Evolutionary conservation across 2,329 filamentous ascomycete species (phyloP).

Genomic region (Penicillium sp.): DNA sequence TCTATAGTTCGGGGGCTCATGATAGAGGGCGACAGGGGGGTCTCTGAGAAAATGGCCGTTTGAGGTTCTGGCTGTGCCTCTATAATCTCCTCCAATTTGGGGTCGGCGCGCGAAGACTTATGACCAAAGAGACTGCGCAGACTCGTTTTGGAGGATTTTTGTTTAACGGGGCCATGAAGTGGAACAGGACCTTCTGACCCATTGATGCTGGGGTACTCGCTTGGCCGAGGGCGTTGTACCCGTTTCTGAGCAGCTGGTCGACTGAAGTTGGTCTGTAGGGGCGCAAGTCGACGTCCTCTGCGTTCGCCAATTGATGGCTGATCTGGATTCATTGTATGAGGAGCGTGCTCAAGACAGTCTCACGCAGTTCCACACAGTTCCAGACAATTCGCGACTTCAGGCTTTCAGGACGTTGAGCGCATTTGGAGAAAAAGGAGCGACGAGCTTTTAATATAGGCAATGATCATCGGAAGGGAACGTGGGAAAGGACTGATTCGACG

Average conservation of each 20-base stretch:
- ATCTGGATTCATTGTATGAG: constrained; percentile 11
- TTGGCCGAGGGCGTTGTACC: constrained; percentile 32
- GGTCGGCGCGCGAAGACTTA: constrained; percentile 31
- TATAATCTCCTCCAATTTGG: constrained; percentile 32
- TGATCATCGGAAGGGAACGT: constrained; percentile 19
- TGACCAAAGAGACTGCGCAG: constrained; percentile 37
- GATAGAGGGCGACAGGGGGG: constrained; percentile 25
- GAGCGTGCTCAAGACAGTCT: not conserved
- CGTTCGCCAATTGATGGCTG: constrained; percentile 35
- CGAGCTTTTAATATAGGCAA: constrained; percentile 14
- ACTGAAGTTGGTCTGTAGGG: constrained; percentile 39
- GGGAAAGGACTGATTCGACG: constrained; percentile 15
- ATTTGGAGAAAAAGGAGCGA: constrained; percentile 15
- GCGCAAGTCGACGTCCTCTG: constrained; percentile 34
- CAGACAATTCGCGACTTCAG: not conserved
- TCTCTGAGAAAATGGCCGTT: constrained; percentile 12
- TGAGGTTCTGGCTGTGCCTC: constrained; percentile 25
- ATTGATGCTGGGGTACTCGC: constrained; percentile 28
- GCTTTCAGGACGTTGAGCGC: not conserved
- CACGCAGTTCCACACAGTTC: not conserved
- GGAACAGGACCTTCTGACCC: constrained; percentile 29
- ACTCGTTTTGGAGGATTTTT: constrained; percentile 36
- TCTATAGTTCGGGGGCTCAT: constrained; percentile 26
- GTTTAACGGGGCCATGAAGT: constrained; percentile 31
- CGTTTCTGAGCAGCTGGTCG: constrained; percentile 23